Conservation (phyloP, 2,329 filamentous ascomycete species). For the Ceratocystis variospora region DNA sequence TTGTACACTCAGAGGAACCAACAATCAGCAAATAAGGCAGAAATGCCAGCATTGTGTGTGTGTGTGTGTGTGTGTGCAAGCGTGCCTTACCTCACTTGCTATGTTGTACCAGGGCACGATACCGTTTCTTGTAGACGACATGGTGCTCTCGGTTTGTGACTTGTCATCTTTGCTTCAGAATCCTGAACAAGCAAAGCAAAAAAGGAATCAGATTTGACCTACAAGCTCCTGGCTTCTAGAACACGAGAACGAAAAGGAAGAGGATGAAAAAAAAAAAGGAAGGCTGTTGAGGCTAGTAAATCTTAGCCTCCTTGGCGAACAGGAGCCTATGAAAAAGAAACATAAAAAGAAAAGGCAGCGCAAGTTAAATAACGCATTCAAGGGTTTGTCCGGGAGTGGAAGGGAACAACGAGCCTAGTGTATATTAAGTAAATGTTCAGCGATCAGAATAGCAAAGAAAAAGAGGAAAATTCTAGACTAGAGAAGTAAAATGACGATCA, state of each 20-base stretch:
- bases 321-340: not conserved
- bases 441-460: too few species aligned
- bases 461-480: too few species aligned
- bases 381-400: not conserved
- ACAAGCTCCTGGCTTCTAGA: constrained; percentile 5
- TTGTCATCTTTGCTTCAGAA: constrained; percentile 1
- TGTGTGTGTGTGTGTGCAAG: too few species aligned
- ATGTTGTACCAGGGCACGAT: not conserved
- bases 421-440: too few species aligned
- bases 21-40: too few species aligned
- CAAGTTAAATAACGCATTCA: too few species aligned
- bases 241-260: not conserved
- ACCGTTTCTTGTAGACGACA: too few species aligned
- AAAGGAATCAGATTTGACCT: not conserved
- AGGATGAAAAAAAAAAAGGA: not conserved
- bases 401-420: not conserved
- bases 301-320: not conserved
- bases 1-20: too few species aligned
- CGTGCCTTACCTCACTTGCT: not conserved
- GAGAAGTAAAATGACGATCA: too few species aligned
- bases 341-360: not conserved
- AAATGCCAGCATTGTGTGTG: too few species aligned
- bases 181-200: not conserved
- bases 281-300: not conserved
- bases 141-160: not conserved